Conservation (phyloP, 768 basidiomycete genomes). For the Tylopilus sp. region DNA sequence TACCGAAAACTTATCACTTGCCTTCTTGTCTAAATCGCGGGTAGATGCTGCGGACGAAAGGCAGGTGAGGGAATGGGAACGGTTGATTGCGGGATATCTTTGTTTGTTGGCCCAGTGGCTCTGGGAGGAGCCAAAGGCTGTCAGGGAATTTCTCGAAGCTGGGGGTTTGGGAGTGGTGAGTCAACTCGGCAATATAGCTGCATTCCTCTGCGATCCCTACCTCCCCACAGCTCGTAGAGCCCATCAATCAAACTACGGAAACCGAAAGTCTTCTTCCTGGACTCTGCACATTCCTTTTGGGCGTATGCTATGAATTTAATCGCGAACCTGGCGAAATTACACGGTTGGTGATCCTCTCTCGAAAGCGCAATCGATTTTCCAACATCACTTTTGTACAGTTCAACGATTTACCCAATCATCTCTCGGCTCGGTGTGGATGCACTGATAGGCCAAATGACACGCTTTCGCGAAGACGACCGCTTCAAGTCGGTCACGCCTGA, state of each 20-base stretch:
- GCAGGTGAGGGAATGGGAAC: conserved; percentile 86
- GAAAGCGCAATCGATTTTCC: neutral
- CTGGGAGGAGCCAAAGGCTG: conserved; percentile 91
- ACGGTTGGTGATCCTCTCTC: conserved; percentile 48
- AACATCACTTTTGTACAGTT: conserved; percentile 36
- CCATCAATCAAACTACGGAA: conserved; percentile 87
- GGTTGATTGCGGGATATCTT: conserved; percentile 83
- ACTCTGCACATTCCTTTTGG: conserved; percentile 86
- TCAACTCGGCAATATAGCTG: conserved; percentile 12
- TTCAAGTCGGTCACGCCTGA: conserved; percentile 91
- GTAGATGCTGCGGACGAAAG: conserved; percentile 46
- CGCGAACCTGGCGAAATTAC: conserved; percentile 94
- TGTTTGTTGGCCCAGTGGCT: conserved; percentile 87
- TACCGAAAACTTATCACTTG: conserved; percentile 85
- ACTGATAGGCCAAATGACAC: conserved; percentile 80
- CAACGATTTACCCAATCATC: conserved; percentile 86
- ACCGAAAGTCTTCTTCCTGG: conserved; percentile 85
- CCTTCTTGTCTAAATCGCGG: conserved; percentile 72
- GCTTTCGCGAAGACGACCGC: conserved; percentile 87
- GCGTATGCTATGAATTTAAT: conserved; percentile 95
- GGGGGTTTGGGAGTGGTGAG: conserved; percentile 89
- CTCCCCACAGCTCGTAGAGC: conserved; percentile 75
- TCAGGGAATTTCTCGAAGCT: conserved; percentile 85
- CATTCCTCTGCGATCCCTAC: neutral
- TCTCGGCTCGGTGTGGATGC: conserved; percentile 88